Base-by-base conservation (phyloP, 2,329 filamentous ascomycete species). In the Fusarium sp. region DNA sequence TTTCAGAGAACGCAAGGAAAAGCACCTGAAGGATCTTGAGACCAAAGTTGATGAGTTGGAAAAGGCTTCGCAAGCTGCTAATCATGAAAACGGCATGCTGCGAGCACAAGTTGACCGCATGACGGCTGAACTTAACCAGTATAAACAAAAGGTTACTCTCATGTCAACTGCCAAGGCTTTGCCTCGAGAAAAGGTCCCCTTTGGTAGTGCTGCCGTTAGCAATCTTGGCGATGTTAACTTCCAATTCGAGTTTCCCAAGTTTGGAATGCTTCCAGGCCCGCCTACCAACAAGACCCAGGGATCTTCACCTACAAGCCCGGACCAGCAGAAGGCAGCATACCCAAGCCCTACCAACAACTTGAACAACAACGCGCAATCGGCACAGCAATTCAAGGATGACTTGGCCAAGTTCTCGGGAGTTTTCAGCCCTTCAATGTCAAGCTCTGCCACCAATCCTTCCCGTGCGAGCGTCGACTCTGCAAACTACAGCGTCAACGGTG, bases 201-300 rank as follows among this genome's bases (percentile, higher is more conserved):
- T 86, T 75, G 83, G 86, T 75, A 79, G 75, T 59, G 79, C 84
- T 24, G 84, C 84, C 14, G 78, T 89, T 68, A 88, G 83, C 79
- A 91, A 89, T 72, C 83, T 91, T 58, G 89, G 86, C 75, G 91
- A 92, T 68, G 91, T 92, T 78, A 94, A 92, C 78, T 98, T 98
- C 78, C 91, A 95, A 73, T 98, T 99, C 74, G 95, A 98, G 73
- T 98, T 98, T 71, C 95, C 96, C 71, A 95, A 92, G 78, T 98
- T 99, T 76, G 96, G 96, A 49, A 87, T 90, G 63, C 86, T 97
- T 27, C 87, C 88, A 0, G 85, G 87, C 8, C 82, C 85, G 10
- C 73, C 78, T 3, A 64, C 70, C 53, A 77, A 68, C 63, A 77
- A 77, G 60, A 66, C 57, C 8, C 69, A 76, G 47, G 70, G 72